These are phyloP conservation scores for Hebeloma cylindrosporum DNA, from an alignment of 768 basidiomycete genomes.

Conservation along the genomic window DNA sequence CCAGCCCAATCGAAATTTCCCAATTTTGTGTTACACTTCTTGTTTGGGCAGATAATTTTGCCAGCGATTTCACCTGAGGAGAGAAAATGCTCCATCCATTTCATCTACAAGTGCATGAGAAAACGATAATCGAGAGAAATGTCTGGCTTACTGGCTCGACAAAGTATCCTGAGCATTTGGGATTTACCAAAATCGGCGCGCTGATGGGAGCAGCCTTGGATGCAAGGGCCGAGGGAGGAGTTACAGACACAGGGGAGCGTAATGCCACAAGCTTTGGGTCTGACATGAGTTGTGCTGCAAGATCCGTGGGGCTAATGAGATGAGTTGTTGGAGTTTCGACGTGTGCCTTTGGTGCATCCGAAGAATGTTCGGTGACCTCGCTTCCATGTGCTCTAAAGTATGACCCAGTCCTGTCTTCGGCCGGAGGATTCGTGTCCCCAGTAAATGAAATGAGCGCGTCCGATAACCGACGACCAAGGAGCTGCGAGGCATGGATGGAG, in stretches of 20 bases:
- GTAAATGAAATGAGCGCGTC: conserved; percentile 38
- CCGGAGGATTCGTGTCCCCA: conserved; percentile 12
- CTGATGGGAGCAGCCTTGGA: conserved; percentile 37
- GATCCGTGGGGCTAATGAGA: conserved; percentile 37
- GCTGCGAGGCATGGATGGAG: conserved; percentile 31
- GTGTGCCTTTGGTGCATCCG: conserved; percentile 1
- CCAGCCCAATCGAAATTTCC: conserved; percentile 99
- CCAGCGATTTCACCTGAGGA: conserved; percentile 76
- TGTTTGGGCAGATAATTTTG: conserved; percentile 90
- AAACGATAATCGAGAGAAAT: conserved; percentile 1
- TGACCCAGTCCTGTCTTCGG: conserved; percentile 7
- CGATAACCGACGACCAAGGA: conserved; percentile 43
- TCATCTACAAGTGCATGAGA: conserved; percentile 54
- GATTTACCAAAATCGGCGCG: conserved; percentile 70
- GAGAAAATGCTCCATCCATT: conserved; percentile 92
- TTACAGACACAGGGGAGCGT: conserved; percentile 21
- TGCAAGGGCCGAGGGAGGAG: conserved; percentile 2
- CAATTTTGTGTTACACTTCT: conserved; percentile 86
- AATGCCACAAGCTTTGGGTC: conserved; percentile 45
- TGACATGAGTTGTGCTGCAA: conserved; percentile 41
- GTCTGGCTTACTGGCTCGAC: conserved; percentile 88
- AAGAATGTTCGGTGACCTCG: conserved; percentile 2
- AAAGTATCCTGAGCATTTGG: conserved; percentile 95
- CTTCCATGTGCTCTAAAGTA: conserved; percentile 10
- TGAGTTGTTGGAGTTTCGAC: conserved; percentile 27